Conservation (phyloP, 1,284 basidiomycete species). For the Leccinum pachyderme region DNA sequence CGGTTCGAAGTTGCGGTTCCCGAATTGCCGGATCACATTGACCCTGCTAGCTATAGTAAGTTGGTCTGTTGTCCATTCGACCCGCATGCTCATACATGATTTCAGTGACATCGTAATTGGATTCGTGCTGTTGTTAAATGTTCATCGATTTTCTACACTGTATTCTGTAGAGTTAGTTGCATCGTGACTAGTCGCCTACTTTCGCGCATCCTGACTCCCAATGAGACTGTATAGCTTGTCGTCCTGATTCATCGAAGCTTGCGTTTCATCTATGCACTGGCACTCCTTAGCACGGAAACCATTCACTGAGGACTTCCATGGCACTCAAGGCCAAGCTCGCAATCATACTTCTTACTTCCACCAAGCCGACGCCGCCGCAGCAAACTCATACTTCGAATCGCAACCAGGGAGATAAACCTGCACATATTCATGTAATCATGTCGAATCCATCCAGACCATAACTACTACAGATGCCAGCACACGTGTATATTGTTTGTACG, state of each 20-base stretch:
- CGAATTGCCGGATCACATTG: constrained; percentile 90
- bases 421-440: no score
- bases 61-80: constrained; percentile 16
- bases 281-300: no score
- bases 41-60: constrained; percentile 85
- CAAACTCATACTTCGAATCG: no score
- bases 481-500: no score
- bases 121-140: constrained; percentile 5
- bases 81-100: background rate
- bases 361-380: no score
- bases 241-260: background rate
- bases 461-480: no score
- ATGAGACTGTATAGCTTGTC: background rate
- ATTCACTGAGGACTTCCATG: no score
- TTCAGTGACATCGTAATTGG: constrained; percentile 33
- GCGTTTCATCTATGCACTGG: background rate
- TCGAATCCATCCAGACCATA: no score
- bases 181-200: background rate
- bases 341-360: no score
- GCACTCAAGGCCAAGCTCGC: no score
- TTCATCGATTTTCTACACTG: constrained; percentile 8
- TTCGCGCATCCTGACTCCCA: background rate
- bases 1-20: constrained; percentile 93
- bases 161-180: constrained; percentile 17
- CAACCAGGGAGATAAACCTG: no score